Base-by-base conservation (phyloP, 495 filamentous ascomycete genomes). In the Aspergillus sclerotiicarbonarius region DNA sequence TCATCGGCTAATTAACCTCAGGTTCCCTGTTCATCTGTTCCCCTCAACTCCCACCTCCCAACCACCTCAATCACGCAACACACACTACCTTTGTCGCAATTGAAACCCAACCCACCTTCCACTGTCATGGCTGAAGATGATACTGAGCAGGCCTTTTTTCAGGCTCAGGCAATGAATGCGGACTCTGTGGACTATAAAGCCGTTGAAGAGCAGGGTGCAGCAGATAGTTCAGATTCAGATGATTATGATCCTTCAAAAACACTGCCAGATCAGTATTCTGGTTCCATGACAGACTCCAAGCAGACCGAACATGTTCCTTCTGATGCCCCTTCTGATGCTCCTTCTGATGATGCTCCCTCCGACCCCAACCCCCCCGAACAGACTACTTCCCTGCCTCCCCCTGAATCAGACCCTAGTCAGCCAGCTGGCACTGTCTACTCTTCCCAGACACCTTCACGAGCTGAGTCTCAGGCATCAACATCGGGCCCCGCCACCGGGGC, bases 81-180 rank as follows among this genome's bases (percentile, higher is more conserved):
- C 25, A 25, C 47, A 25, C 21, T 39, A 30, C 57, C 52, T 35
- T 43, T 31, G 58, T 32, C 54, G 51, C 51, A 39, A 32, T 45
- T 49, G 59, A 62, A 51, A 49, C 60, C n/a, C n/a, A n/a, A n/a
- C n/a, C n/a, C 50, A 51, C 56, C 53, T 48, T 30, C 59, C 49
- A 50, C 62, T 53, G 59, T 56, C 68, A 86, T 87, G 84, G 81
- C 81, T 54, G 82, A 84, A 64, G 73, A 81, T 60, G 82, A 85
- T 62, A 77, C 82, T 52, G 84, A 88, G 70, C 71, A 80, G 56
- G 83, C 86, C 65, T 85, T 87, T 65, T 77, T 76, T 54, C 79
- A 84, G 65, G 81, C 77, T 62, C 77, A 80, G 65, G 77, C 76
- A 61, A 83, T 76, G 71, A 72, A 71, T 54, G 58, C 73, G 67